Percentiles rank a stretch among this genome's conserved stretches.
Conservation (phyloP, 129 eudicot species). For the Heracleum sosnowskyi region DNA sequence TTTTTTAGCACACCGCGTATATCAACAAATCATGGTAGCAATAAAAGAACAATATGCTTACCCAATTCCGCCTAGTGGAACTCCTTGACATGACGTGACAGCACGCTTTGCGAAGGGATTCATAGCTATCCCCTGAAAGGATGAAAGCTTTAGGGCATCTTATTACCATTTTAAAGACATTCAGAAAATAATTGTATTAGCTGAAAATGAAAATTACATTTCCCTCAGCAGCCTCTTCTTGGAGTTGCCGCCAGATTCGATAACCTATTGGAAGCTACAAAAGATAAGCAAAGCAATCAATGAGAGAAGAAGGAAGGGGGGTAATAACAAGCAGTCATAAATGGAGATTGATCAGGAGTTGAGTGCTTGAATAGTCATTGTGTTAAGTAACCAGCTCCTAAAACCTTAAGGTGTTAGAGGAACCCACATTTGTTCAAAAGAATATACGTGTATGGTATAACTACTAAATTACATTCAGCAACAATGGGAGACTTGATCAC, state of each 20-base stretch:
- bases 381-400: too few relatives aligned
- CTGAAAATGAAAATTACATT: conserved; percentile 26
- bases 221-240: conserved; percentile 46
- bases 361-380: neutral
- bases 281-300: conserved; percentile 14
- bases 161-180: conserved; percentile 6
- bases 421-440: neutral
- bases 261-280: conserved; percentile 81
- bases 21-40: neutral
- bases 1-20: neutral
- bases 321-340: neutral
- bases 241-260: conserved; percentile 57
- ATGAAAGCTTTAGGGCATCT: conserved; percentile 2
- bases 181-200: neutral
- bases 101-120: conserved; percentile 61
- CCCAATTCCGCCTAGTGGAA: conserved; percentile 98
- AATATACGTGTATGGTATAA: neutral
- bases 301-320: neutral
- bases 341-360: neutral
- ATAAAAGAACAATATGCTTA: conserved; percentile 15
- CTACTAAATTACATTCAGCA: neutral
- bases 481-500: neutral
- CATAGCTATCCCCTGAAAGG: conserved; percentile 54
- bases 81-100: conserved; percentile 70
- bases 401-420: too few relatives aligned